Base-by-base conservation (phyloP, 2,329 filamentous ascomycete genomes). In the Calonectria montana region DNA sequence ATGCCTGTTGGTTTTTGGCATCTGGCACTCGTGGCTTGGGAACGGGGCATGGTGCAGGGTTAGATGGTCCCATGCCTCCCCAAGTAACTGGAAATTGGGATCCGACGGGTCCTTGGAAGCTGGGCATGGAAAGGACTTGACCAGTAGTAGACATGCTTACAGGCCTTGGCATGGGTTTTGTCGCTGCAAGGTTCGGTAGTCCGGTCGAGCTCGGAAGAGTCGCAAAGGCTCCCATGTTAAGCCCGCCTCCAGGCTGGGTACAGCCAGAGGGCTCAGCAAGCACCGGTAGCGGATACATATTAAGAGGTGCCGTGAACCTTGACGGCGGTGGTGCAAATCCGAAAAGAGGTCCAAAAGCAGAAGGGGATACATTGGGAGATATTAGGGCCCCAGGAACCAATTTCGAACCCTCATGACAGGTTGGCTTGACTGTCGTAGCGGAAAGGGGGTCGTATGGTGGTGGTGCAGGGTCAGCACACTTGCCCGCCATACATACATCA, bases 11-110 rank as follows among this genome's bases (percentile, higher is more conserved):
- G 29, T 82, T 82, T 53, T 76, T 69, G 15, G 86, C 78, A 70
- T 87, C 79, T 55, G 85, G 85, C 35, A 79, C 76, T 4, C 81
- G 81, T 12, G 86, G 86, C 75, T 88, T 88, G 4, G 79, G 81
- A 45, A 82, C 83, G 13, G 79, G 80, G 7, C 65, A 71, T 25
- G 70, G 74, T 2, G 43, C 63, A 18, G 68, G 18, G 39, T 65
- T 31, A 6, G 31, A 21, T 15, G 18, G 35, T 45, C 48, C 62
- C 21, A 66, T 16, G 50, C 48, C 31, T n/a, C 48, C 50, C 25
- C 31, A 65, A 31, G 61, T 21, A 10, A 31, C 21, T 6, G 59
- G 35, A 10, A 27, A 12, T 35, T 68, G 69, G n/a, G 45, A 47
- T 35, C 39, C 31, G 13, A 69, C 21, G 23, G 64, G 27, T 27